Evolutionary conservation across 2,329 filamentous ascomycete genomes (phyloP), one percentile per base, ranked within the genome.

Genomic region (Fusarium sambucinum): DNA sequence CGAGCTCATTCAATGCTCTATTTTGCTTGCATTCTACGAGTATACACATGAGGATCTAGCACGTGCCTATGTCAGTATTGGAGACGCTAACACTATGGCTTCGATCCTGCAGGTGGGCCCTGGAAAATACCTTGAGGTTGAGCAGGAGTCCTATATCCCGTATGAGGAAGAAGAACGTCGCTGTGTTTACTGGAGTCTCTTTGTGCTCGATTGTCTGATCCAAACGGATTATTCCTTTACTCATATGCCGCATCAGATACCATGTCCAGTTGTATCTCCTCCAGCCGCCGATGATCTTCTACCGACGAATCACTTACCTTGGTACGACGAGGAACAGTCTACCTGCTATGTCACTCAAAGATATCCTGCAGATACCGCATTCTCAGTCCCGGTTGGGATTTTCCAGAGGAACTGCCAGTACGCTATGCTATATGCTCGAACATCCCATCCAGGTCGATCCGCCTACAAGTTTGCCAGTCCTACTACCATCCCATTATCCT

Each of bases 51-150:
- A 80, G 29, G 77, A 81, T 21, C 75, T 78, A 5, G 68, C 72
- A n/a, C 74, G 79, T 9, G 79, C 80, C n/a, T 83, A 83, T 52
- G 68, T 79, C 13, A 82, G 80, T 2, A 73, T 83, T 12, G 79
- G 79, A 21, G 80, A 82, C 63, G 76, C 78, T 1, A 77, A 76
- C 17, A 76, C 77, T 1, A 76, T 77, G 41, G 77, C 77, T 16
- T 71, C 76, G 12, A 63, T 78, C 4, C 44, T 82, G 29, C 75
- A 72, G 5, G 74, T 83, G 17, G 71, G 68, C 14, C 80, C 81
- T 0, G 79, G 79, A 1, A 77, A 78, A 52, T 74, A 77, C 27
- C 59, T 73, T 9, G 73, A 75, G 6, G 71, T 66, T 13, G 69
- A 76, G 19, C 73, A 73, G 54, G 72, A 75, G 16, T 45, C 60